Percentiles rank a stretch among this genome's conserved stretches.
Conservation (phyloP, 257 asterid species). For the Fraxinus pennsylvanica region DNA sequence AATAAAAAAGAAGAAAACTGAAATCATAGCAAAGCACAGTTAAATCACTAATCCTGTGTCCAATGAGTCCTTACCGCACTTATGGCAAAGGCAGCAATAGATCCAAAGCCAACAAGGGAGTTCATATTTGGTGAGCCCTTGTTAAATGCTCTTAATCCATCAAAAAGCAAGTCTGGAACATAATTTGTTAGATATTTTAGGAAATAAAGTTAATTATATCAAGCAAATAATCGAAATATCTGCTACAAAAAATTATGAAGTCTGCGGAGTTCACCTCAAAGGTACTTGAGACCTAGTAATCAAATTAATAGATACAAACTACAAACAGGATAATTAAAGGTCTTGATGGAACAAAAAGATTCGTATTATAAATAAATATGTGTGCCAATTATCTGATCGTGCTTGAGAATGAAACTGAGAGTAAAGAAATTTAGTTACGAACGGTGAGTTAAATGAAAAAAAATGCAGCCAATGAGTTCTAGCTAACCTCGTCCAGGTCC, state of each 20-base stretch:
- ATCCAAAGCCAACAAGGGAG: slow-evolving; percentile 97
- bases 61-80: slow-evolving; percentile 69
- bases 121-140: slow-evolving; percentile 98
- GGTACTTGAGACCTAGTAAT: background rate
- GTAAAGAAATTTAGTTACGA: background rate
- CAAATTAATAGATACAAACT: background rate
- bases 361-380: background rate
- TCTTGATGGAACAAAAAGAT: background rate
- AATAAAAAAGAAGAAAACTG: slow-evolving; percentile 18
- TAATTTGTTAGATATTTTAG: slow-evolving; percentile 19
- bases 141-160: slow-evolving; percentile 72
- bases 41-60: slow-evolving; percentile 24
- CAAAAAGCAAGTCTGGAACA: slow-evolving; percentile 80
- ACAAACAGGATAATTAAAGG: background rate
- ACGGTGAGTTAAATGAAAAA: background rate
- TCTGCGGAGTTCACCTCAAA: background rate
- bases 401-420: background rate
- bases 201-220: slow-evolving; percentile 10
- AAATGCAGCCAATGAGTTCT: slow-evolving; percentile 10
- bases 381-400: background rate
- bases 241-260: background rate
- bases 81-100: slow-evolving; percentile 93
- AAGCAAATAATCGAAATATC: background rate
- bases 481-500: slow-evolving; percentile 98
- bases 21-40: slow-evolving; percentile 19